These are phyloP conservation scores for Dactylellina leptospora DNA, from an alignment of 2,329 filamentous ascomycete species.

Conservation along the genomic window DNA sequence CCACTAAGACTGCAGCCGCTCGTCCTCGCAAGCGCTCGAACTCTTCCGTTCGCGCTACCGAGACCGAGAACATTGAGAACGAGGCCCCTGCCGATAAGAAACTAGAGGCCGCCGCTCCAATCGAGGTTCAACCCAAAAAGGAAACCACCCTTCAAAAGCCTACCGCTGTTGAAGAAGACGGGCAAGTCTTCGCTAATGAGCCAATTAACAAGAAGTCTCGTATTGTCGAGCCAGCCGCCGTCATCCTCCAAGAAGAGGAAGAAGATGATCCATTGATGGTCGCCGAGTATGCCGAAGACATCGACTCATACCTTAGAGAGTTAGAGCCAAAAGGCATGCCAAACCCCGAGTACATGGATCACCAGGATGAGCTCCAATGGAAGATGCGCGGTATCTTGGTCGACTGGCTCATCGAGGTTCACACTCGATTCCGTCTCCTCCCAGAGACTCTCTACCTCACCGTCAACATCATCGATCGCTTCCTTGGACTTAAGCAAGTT, in stretches of 20 bases:
- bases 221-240: constrained; percentile 55
- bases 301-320: constrained; percentile 92
- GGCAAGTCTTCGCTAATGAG: constrained; percentile 45
- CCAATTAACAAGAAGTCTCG: constrained; percentile 46
- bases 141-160: constrained; percentile 28
- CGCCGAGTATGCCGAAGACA: constrained; percentile 94
- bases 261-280: constrained; percentile 96
- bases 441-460: constrained; percentile 96
- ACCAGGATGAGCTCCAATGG: constrained; percentile 95
- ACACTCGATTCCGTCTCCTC: constrained; percentile 93
- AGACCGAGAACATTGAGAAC: constrained; percentile 55
- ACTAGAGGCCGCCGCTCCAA: constrained; percentile 58
- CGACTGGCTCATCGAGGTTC: constrained; percentile 98
- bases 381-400: constrained; percentile 97
- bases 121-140: constrained; percentile 56
- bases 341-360: constrained; percentile 93
- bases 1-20: constrained; percentile 59
- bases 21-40: constrained; percentile 51
- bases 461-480: constrained; percentile 98
- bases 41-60: constrained; percentile 38
- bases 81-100: constrained; percentile 56
- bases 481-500: constrained; percentile 93
- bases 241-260: constrained; percentile 85
- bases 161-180: constrained; percentile 32
- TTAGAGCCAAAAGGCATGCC: constrained; percentile 82